phyloP scores from a whole-genome alignment of 2,329 filamentous ascomycete genomes.

The Thelonectria discophora region DNA sequence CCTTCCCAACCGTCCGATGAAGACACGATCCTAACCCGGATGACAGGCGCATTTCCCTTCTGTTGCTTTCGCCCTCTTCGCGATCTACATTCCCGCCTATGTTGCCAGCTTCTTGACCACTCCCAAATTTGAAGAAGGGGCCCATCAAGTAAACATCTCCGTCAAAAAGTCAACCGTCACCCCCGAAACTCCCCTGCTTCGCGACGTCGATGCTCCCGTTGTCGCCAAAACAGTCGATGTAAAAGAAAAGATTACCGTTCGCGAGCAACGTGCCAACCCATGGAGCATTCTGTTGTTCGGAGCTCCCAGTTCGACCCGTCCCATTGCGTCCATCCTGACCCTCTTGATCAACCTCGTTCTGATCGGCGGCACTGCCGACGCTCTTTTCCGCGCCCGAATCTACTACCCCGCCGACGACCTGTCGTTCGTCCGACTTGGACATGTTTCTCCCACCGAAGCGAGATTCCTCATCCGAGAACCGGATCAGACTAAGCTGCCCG shows the following conservation, averaged over 20 bases:
- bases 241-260: constrained; percentile 68
- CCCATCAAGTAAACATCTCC: constrained; percentile 67
- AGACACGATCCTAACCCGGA: constrained; percentile 25
- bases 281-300: constrained; percentile 78
- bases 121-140: constrained; percentile 65
- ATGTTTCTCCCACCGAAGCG: constrained; percentile 82
- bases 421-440: constrained; percentile 87
- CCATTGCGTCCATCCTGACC: constrained; percentile 71
- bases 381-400: constrained; percentile 76
- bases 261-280: constrained; percentile 64
- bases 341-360: constrained; percentile 77
- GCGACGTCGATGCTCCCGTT: constrained; percentile 48
- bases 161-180: constrained; percentile 57
- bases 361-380: constrained; percentile 76
- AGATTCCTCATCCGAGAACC: constrained; percentile 88
- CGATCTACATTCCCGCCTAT: constrained; percentile 72
- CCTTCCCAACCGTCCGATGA: constrained; percentile 5
- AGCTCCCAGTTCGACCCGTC: constrained; percentile 75
- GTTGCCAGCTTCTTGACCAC: constrained; percentile 65
- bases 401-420: constrained; percentile 77
- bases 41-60: constrained; percentile 56
- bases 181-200: constrained; percentile 39
- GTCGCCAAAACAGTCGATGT: constrained; percentile 65
- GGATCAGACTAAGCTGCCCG: constrained; percentile 74
- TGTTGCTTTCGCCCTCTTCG: constrained; percentile 68